phyloP scores from a whole-genome alignment of 768 basidiomycete species.

The Leccinum fibrillosum region DNA sequence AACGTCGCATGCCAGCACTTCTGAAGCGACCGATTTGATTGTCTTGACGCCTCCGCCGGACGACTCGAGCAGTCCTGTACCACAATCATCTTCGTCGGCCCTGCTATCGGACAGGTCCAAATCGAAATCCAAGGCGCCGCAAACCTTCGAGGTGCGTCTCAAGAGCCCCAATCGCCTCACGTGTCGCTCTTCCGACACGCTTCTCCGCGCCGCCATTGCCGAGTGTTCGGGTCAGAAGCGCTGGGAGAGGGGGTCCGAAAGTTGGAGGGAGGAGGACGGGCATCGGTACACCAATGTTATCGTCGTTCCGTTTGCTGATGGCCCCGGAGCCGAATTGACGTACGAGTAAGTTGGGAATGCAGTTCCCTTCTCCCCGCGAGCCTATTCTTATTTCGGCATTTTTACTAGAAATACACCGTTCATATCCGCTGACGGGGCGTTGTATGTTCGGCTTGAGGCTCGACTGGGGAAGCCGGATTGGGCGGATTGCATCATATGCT shows the following conservation, averaged over 20 bases:
- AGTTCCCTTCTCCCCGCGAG: background rate
- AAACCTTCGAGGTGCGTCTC: slow-evolving; percentile 32
- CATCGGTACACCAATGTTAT: slow-evolving; percentile 28
- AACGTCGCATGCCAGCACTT: background rate
- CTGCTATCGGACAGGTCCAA: background rate
- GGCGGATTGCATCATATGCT: slow-evolving; percentile 46
- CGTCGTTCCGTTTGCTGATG: slow-evolving; percentile 39
- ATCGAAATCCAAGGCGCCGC: slow-evolving; percentile 4
- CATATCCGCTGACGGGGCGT: slow-evolving; percentile 42
- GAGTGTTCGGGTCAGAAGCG: background rate
- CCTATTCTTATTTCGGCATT: background rate
- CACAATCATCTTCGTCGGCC: background rate
- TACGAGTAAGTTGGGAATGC: slow-evolving; percentile 44
- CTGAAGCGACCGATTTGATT: slow-evolving; percentile 7
- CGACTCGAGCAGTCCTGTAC: background rate
- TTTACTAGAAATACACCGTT: slow-evolving; percentile 42
- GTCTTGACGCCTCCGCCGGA: slow-evolving; percentile 2
- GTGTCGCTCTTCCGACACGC: slow-evolving; percentile 19
- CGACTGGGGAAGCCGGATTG: slow-evolving; percentile 36
- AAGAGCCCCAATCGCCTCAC: slow-evolving; percentile 17
- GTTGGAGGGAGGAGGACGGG: slow-evolving; percentile 9
- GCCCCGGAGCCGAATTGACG: slow-evolving; percentile 43
- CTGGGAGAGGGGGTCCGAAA: slow-evolving; percentile 7
- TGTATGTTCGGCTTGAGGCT: slow-evolving; percentile 47
- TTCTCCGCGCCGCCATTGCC: slow-evolving; percentile 1